A percentile compares a stretch with the other conserved stretches of the same genome.
These are phyloP conservation scores for Ceratobasidium sp. DNA, from an alignment of 1,284 basidiomycete species.

Conservation along the genomic window DNA sequence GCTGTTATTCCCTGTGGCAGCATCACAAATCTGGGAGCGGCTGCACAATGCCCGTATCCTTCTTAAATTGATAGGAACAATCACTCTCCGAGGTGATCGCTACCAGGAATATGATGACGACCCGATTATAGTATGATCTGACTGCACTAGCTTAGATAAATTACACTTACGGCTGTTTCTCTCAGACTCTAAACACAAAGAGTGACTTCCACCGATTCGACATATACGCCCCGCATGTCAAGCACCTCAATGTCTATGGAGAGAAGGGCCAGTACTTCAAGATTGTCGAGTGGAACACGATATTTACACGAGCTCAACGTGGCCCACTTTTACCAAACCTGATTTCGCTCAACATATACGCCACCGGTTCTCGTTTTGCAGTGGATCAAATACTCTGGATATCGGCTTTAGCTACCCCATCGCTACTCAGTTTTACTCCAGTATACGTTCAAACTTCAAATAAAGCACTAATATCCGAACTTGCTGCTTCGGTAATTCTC, in stretches of 20 bases:
- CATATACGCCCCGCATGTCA: neutral
- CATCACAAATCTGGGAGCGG: neutral
- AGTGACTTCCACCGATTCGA: neutral
- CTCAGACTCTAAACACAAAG: neutral
- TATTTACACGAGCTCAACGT: neutral
- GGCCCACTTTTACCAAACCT: constrained; percentile 3
- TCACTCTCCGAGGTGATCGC: neutral
- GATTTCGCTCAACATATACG: neutral
- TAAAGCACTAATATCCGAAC: neutral
- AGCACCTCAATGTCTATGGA: neutral
- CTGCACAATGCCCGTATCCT: neutral
- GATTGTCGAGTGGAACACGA: neutral
- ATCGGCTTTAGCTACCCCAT: neutral
- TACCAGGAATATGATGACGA: neutral
- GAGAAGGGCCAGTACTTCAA: neutral
- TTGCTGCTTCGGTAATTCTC: neutral
- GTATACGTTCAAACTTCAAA: neutral
- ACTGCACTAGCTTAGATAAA: neutral
- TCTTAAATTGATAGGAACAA: neutral
- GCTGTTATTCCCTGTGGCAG: neutral
- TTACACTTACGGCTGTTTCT: neutral
- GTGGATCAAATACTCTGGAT: neutral
- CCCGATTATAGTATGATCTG: neutral
- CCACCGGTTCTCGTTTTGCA: neutral
- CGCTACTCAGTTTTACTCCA: neutral